Evolutionary conservation across 495 filamentous ascomycete species (phyloP).

Genomic region (Entonaema liquescens): DNA sequence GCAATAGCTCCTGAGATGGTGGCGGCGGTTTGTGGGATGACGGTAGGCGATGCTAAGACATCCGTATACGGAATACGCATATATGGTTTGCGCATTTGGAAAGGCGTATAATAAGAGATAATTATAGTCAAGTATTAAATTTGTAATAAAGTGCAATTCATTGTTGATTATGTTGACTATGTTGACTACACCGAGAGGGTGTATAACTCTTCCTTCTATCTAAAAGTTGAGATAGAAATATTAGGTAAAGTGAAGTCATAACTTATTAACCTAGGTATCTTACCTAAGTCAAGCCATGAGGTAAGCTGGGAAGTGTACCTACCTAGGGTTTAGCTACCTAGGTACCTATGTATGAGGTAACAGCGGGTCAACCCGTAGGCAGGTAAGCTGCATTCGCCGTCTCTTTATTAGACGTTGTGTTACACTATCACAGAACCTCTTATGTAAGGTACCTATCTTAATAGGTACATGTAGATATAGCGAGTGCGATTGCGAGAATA

Average conservation of each 20-base stretch:
- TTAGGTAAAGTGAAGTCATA: conserved; percentile 30
- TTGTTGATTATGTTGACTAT: background rate
- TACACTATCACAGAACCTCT: background rate
- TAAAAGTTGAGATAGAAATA: background rate
- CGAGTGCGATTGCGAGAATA: background rate
- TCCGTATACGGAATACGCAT: conserved; percentile 93
- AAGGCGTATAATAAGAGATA: background rate
- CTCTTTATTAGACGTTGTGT: background rate
- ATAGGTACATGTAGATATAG: background rate
- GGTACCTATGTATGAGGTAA: background rate
- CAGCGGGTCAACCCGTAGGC: conserved; percentile 2
- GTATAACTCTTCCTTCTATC: conserved; percentile 5
- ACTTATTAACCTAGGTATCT: conserved; percentile 1
- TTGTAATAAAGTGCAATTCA: background rate
- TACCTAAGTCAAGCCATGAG: background rate
- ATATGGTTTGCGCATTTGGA: conserved; percentile 69
- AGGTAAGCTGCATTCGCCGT: background rate
- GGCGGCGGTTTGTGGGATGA: conserved; percentile 73
- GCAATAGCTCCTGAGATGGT: conserved; percentile 77
- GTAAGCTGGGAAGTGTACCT: background rate
- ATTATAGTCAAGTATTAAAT: conserved; percentile 6
- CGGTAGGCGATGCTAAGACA: conserved; percentile 78
- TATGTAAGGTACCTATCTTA: background rate
- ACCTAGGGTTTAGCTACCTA: background rate
- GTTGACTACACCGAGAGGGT: background rate